A percentile compares a stretch with the other conserved stretches of the same genome.
Conservation (phyloP, 352 stramenopile species). For the Saprolegnia diclina region DNA sequence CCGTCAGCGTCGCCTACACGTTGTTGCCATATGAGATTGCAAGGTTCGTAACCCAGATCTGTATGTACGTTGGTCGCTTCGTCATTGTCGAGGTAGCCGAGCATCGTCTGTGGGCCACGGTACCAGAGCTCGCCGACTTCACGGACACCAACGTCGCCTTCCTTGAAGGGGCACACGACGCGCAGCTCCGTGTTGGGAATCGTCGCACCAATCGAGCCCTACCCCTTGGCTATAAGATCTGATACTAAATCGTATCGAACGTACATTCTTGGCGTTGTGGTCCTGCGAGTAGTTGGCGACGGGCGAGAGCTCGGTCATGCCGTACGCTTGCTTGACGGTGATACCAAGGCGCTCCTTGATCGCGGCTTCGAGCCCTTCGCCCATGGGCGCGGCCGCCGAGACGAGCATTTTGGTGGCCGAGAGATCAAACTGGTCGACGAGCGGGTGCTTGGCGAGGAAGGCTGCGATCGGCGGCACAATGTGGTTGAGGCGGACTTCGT, state of each 20-base stretch:
- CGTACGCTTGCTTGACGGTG: slow-evolving; percentile 47
- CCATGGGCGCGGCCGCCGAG: slow-evolving; percentile 75
- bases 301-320: slow-evolving; percentile 56
- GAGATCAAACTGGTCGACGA: slow-evolving; percentile 69
- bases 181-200: slow-evolving; percentile 37
- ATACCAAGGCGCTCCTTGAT: slow-evolving; percentile 56
- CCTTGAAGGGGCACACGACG: slow-evolving; percentile 48
- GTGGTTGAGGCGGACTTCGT: slow-evolving; percentile 54
- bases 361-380: slow-evolving; percentile 52
- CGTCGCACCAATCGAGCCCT: slow-evolving; percentile 32
- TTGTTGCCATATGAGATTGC: no score
- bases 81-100: slow-evolving; percentile 84
- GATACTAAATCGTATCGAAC: slow-evolving; percentile 36
- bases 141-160: slow-evolving; percentile 37
- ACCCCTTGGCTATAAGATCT: slow-evolving; percentile 6
- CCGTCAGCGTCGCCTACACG: slow-evolving; percentile 49
- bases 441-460: slow-evolving; percentile 52
- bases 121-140: slow-evolving; percentile 63
- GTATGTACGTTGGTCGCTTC: slow-evolving; percentile 56
- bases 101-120: slow-evolving; percentile 78
- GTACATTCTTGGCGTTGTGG: slow-evolving; percentile 21
- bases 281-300: slow-evolving; percentile 31
- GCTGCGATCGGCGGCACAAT: slow-evolving; percentile 67
- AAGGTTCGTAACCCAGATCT: background rate
- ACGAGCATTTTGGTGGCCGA: slow-evolving; percentile 56